These are phyloP conservation scores for Malus sieversii DNA, from an alignment of 306 rosid species.

Conservation along the genomic window DNA sequence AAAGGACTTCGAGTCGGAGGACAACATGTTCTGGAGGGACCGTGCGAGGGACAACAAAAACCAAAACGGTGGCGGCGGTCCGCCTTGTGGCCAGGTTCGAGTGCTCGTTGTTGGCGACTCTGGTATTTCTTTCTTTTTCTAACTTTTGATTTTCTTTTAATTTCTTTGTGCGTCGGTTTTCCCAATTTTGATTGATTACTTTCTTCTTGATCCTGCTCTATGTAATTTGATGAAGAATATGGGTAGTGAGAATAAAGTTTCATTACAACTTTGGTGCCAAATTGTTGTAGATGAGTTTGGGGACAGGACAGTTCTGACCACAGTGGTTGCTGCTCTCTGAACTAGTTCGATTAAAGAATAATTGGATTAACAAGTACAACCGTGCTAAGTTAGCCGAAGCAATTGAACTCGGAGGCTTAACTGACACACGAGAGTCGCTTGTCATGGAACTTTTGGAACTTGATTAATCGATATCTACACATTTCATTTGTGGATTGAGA, in stretches of 20 bases:
- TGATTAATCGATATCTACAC: not conserved
- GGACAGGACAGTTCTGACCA: not conserved
- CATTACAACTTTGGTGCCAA: not conserved
- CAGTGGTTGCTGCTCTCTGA: not conserved
- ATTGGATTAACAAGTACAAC: not conserved
- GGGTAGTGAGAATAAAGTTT: not conserved
- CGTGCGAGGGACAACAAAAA: conserved; percentile 78
- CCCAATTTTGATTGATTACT: conserved; percentile 10
- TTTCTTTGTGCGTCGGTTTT: not conserved
- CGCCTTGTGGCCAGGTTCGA: conserved; percentile 89
- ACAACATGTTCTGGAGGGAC: conserved; percentile 88
- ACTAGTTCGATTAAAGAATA: not conserved
- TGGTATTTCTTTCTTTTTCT: conserved; percentile 38
- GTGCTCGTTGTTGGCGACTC: conserved; percentile 98
- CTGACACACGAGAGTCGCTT: not conserved
- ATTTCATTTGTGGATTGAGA: not conserved
- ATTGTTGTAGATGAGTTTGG: not conserved
- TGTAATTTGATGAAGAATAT: not conserved
- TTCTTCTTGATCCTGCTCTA: not conserved
- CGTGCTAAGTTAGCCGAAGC: not conserved
- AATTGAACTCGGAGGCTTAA: not conserved
- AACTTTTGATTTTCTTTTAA: not conserved
- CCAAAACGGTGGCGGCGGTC: conserved; percentile 55
- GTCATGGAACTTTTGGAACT: not conserved
- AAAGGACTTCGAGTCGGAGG: conserved; percentile 16